Evolutionary conservation across 495 filamentous ascomycete genomes (phyloP).

Genomic region (Talaromyces proteolyticus): DNA sequence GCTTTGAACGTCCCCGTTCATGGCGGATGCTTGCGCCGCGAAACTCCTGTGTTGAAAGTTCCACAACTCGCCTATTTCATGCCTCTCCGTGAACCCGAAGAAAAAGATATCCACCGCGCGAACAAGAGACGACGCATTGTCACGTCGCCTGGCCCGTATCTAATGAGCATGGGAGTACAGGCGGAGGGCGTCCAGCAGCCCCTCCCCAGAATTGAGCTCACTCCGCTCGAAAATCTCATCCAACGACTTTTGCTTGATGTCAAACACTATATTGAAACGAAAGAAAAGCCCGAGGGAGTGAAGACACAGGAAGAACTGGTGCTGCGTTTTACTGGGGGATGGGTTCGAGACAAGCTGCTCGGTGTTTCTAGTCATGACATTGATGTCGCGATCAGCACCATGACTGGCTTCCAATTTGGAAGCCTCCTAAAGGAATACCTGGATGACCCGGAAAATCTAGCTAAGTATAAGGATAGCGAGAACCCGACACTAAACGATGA

Average conservation of each 20-base stretch:
- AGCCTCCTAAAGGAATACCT: conserved; percentile 56
- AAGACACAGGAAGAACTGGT: conserved; percentile 21
- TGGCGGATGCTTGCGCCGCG: not conserved
- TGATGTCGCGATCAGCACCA: conserved; percentile 88
- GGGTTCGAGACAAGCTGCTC: conserved; percentile 95
- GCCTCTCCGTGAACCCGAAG: conserved; percentile 16
- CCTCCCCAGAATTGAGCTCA: conserved; percentile 50
- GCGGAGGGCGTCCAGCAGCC: conserved; percentile 2
- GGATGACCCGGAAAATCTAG: conserved; percentile 43
- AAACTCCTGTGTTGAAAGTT: not conserved
- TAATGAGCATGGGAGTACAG: not conserved
- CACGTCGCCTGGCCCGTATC: conserved; percentile 7
- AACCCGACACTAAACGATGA: conserved; percentile 19
- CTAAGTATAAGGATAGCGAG: conserved; percentile 43
- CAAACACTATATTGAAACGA: conserved; percentile 58
- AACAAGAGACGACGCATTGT: conserved; percentile 31
- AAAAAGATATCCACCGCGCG: conserved; percentile 17
- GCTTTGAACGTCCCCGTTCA: not conserved
- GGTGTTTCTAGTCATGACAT: conserved; percentile 81
- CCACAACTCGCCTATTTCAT: conserved; percentile 11
- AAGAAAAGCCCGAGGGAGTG: conserved; percentile 34
- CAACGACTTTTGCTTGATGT: conserved; percentile 69
- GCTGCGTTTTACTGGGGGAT: conserved; percentile 91
- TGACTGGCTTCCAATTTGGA: conserved; percentile 86
- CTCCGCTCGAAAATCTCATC: conserved; percentile 59